Base-by-base conservation (phyloP, 352 stramenopile genomes). In the Phytophthora idaei region DNA sequence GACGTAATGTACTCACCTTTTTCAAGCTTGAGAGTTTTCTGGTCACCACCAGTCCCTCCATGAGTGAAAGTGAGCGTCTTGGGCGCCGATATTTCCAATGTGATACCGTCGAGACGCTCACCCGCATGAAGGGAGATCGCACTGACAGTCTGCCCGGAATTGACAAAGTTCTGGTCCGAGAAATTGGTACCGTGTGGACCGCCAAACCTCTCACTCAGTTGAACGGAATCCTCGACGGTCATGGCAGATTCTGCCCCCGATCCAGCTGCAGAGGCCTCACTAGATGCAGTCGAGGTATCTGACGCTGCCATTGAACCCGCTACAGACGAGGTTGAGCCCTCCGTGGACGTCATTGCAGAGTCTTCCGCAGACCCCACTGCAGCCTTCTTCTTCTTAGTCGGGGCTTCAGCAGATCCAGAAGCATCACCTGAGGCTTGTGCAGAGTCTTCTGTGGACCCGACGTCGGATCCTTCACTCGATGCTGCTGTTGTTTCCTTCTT, bases 121-220 rank as follows among this genome's bases (percentile, higher is more conserved):
- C 64, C 64, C 17, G 64, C 55, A 37, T 57, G 57, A 12, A 66
- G 48, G 12, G 63, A 66, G 2, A 71, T 34, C 1, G 63, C 66
- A 31, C 34, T 47, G n/a, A 71, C 42, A 12, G 42, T 67, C 54
- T 71, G 56, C 2, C 64, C 64, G 15, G 50, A 51, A 29, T 25
- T 37, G 2, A 62, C 64, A 9, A 48, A 61, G 15, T 49, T 7
- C 62, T 71, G 41, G 25, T 71, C 64, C 1, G 56, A 67, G n/a
- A 67, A 71, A 10, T 45, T 32, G 2, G 57, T 67, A 17, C 64
- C 50, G 41, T 71, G 63, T 29, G 63, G 63, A 12, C 63, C 63
- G 7, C 56, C 63, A 32, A 63, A 72, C 21, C 42, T 67, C 34
- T 67, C n/a, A 39, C 64, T 67, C 28, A 72, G 31, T 27, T 72